Evolutionary conservation across 1,284 basidiomycete genomes (phyloP).

Genomic region (Leccinum huronense): DNA sequence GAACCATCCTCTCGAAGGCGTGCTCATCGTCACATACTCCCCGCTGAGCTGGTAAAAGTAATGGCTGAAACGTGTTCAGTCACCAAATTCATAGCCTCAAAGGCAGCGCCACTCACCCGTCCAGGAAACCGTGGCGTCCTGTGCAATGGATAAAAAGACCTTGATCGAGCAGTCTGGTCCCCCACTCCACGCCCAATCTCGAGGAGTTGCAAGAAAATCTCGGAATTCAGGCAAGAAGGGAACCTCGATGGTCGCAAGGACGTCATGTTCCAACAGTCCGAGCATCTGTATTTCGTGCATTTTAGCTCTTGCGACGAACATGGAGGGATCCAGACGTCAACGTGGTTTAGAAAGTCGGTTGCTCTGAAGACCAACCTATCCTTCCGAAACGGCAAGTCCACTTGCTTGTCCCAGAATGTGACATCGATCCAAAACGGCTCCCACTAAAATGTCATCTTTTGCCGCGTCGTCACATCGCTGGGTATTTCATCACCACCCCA

Average conservation of each 20-base stretch:
- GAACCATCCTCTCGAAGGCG: conserved; percentile 67
- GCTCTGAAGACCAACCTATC: conserved; percentile 57
- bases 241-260: conserved; percentile 81
- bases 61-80: conserved; percentile 48
- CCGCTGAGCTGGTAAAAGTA: conserved; percentile 83
- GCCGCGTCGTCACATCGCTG: conserved; percentile 36
- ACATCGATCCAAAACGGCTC: conserved; percentile 83
- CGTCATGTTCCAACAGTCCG: conserved; percentile 85
- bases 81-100: conserved; percentile 4
- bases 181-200: conserved; percentile 67
- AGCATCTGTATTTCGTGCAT: conserved; percentile 96
- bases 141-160: conserved; percentile 83
- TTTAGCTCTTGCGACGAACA: conserved; percentile 86
- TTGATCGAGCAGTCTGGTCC: conserved; percentile 68
- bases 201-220: conserved; percentile 34
- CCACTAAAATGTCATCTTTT: conserved; percentile 73
- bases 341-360: conserved; percentile 1
- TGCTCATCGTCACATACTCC: conserved; percentile 71
- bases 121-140: conserved; percentile 76
- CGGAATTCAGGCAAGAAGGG: conserved; percentile 60
- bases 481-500: conserved; percentile 72
- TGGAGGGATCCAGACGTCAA: conserved; percentile 30
- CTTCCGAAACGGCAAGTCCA: conserved; percentile 81
- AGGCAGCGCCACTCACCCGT: conserved; percentile 57
- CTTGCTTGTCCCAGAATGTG: conserved; percentile 82